A percentile compares a stretch with the other conserved stretches of the same genome.
These are phyloP conservation scores for Leccinum barrowsii DNA, from an alignment of 768 basidiomycete species.

Conservation along the genomic window DNA sequence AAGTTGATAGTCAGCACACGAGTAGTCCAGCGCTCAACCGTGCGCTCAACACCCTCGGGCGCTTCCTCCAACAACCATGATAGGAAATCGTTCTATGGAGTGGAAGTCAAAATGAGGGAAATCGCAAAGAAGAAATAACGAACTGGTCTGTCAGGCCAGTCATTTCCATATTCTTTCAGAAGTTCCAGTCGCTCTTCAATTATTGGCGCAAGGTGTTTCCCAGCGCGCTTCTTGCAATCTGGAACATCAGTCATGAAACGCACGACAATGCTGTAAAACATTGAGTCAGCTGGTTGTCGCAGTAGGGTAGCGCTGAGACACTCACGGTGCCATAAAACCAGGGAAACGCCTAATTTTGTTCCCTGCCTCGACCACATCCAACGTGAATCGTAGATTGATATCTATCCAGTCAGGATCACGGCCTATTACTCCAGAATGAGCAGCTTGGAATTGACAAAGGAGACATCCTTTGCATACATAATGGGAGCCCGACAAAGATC, in stretches of 20 bases:
- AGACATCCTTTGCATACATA: not conserved
- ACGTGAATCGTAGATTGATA: not conserved
- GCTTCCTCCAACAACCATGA: constrained; percentile 32
- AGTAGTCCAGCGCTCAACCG: constrained; percentile 22
- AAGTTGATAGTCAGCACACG: constrained; percentile 17
- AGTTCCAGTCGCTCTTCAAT: constrained; percentile 27
- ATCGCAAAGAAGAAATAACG: constrained; percentile 1
- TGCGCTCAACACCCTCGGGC: constrained; percentile 9
- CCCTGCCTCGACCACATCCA: not conserved
- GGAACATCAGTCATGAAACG: not conserved
- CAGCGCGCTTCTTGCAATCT: not conserved
- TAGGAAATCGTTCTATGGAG: constrained; percentile 31
- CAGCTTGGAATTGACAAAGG: not conserved
- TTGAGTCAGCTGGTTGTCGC: too few relatives aligned
- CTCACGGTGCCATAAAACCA: constrained; percentile 32
- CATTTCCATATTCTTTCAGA: constrained; percentile 22
- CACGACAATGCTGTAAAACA: not conserved
- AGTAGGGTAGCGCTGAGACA: not conserved
- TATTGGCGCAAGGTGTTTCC: not conserved
- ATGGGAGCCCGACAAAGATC: constrained; percentile 45
- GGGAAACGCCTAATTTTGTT: constrained; percentile 27
- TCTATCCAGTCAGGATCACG: not conserved
- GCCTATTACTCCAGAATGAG: not conserved
- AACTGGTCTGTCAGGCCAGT: constrained; percentile 34
- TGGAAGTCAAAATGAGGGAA: not conserved